These are phyloP conservation scores for Trichoderma cornu-damae DNA, from an alignment of 2,329 filamentous ascomycete species.

Conservation along the genomic window DNA sequence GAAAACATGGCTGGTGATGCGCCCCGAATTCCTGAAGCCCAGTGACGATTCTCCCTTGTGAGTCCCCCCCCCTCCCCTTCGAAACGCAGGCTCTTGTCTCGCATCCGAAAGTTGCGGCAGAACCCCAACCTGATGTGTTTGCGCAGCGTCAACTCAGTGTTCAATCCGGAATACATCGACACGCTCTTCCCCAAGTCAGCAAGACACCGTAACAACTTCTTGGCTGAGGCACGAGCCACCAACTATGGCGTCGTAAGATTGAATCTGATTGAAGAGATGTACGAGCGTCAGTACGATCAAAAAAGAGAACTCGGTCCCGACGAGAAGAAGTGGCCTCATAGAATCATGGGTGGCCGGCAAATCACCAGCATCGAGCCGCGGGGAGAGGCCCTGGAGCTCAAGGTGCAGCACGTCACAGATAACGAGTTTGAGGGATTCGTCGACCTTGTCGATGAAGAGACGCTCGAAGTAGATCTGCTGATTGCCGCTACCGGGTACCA, in stretches of 20 bases:
- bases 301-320: slow-evolving; percentile 63
- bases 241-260: slow-evolving; percentile 94
- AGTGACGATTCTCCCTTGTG: slow-evolving; percentile 96
- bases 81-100: background rate
- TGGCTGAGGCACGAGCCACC: slow-evolving; percentile 71
- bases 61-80: slow-evolving; percentile 33
- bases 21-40: slow-evolving; percentile 75
- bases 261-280: slow-evolving; percentile 83
- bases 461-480: slow-evolving; percentile 70
- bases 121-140: slow-evolving; percentile 28
- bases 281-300: slow-evolving; percentile 83
- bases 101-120: background rate
- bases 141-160: slow-evolving; percentile 83
- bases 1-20: slow-evolving; percentile 71
- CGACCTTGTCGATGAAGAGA: slow-evolving; percentile 45
- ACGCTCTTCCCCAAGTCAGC: slow-evolving; percentile 64
- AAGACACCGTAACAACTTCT: slow-evolving; percentile 52
- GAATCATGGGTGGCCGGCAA: slow-evolving; percentile 65
- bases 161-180: slow-evolving; percentile 83
- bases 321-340: slow-evolving; percentile 72
- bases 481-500: slow-evolving; percentile 85
- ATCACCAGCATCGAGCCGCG: slow-evolving; percentile 57
- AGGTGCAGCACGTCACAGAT: slow-evolving; percentile 46
- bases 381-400: slow-evolving; percentile 52
- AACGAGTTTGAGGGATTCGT: slow-evolving; percentile 39